Evolutionary conservation across 1,284 basidiomycete genomes (phyloP).

Genomic region (Coriolopsis trogii): DNA sequence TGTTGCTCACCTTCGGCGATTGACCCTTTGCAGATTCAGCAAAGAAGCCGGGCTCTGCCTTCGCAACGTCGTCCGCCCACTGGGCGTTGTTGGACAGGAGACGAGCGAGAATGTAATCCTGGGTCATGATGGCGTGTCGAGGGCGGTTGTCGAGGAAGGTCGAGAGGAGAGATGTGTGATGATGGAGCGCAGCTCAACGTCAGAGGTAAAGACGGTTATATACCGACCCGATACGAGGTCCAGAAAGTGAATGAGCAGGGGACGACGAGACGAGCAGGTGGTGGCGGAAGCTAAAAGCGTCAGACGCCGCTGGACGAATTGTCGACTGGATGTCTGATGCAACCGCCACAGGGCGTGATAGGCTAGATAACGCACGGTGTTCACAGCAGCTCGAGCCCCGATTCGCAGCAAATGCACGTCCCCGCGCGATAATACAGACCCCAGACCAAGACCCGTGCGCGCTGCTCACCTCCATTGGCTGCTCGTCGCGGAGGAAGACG

Average conservation of each 20-base stretch:
- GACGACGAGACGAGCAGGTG: background rate
- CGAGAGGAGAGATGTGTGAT: background rate
- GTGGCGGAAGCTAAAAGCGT: background rate
- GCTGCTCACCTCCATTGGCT: background rate
- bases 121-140: constrained; percentile 15
- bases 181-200: background rate
- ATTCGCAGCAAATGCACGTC: too few relatives aligned
- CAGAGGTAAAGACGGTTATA: background rate
- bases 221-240: background rate
- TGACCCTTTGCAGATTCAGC: constrained; percentile 65
- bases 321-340: background rate
- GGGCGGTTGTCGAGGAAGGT: background rate
- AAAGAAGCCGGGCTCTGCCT: constrained; percentile 68
- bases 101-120: constrained; percentile 39
- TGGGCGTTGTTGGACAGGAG: constrained; percentile 59
- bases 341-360: constrained; percentile 3
- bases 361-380: background rate
- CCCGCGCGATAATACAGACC: too few relatives aligned
- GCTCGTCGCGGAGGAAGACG: background rate
- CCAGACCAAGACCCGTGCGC: too few relatives aligned
- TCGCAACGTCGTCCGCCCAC: constrained; percentile 63
- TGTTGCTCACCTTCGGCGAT: constrained; percentile 58
- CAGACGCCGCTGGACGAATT: background rate
- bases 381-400: background rate
- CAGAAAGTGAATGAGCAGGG: background rate